Evolutionary conservation across 148 eudicot genomes (phyloP), one percentile per base, ranked within the genome.

Genomic region (Fagopyrum homotropicum): DNA sequence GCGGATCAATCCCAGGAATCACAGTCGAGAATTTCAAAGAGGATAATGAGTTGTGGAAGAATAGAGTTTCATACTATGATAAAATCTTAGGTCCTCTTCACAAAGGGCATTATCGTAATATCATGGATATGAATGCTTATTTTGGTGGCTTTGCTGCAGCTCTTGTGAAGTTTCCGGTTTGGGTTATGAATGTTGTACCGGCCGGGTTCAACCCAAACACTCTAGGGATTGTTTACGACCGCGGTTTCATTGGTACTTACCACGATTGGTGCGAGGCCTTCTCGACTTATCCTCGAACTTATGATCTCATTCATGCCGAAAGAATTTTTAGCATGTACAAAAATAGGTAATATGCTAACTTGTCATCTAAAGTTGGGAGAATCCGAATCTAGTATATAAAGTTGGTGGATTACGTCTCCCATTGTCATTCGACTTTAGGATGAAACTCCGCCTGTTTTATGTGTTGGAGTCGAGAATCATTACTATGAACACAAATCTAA

Each of bases 171-270:
- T 91, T 83, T 76, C 97, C 98, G 1, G 93, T 91, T 59, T 94
- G 98, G 98, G 95, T 91, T 44, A 94, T 94, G 98, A 94, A 94
- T 76, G 98, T 90, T 43, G 91, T 91, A 30, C 98, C 97, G 9
- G 85, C 87, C 4, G 77, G 79, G 26, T 80, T 84, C 2, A 82
- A 89, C 26, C 84, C 77, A 1, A 84, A 91, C 78, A 94, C 98
- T 56, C 79, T 94, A 22, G 98, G 98, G 16, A 76, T 84, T 5
- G 75, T 93, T 40, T 89, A 88, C 52, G 98, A 93, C 77, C 85
- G 98, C 9, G 98, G 98, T 35, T 84, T 93, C 76, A 93, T 93
- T 17, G 98, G 98, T 40, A 81, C 85, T 10, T 91, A 93, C 80
- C 90, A 88, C 51, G 97, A 93, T 50, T 93, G 98, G 98, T 93